Base-by-base conservation (phyloP, 2,329 filamentous ascomycete genomes). In the Aspergillus latus region DNA sequence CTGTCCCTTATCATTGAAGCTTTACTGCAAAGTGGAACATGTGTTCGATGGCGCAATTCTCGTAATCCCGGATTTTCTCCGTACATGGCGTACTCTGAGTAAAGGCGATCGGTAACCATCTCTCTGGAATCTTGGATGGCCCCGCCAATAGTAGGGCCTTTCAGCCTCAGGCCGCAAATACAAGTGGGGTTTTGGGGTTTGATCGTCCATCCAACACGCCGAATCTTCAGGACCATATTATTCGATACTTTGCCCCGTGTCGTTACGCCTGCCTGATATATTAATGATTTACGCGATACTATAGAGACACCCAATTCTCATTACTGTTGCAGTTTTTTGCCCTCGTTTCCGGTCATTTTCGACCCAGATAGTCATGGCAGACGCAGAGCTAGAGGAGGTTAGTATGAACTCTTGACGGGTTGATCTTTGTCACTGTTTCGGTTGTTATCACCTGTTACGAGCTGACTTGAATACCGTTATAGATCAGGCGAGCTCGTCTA, bases 401-500 rank as follows among this genome's bases (percentile, higher is more conserved):
- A 59, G 67, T 58, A 26, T n/a, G 32, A n/a, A n/a, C 37, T 16
- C 21, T 48, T 34, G 32, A 11, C 6, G 39, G 11, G 6, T 21
- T 21, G 21, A 21, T 21, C 21, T 21, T 21, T 21, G 21, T 21
- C 21, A 21, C 21, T 21, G 21, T 21, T 21, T 21, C 21, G 21
- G 21, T 21, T 21, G 21, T 21, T 21, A 21, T 21, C 21, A 39
- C 36, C 21, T 9, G 26, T 21, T 21, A 21, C 21, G 21, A 21
- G 5, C 40, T 44, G 47, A 37, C 52, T 63, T 32, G n/a, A 65
- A 9, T 51, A 37, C 28, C 44, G 40, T 53, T 21, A 45, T 69
- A 96, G 88, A 97, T 97, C 72, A 83, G 93, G 72, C 89, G 90
- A 75, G 93, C 93, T 68, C 91, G 94, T 61, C 87, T 97, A 53